Base-by-base conservation (phyloP, 495 filamentous ascomycete genomes). In the Hypoxylon fuscum region DNA sequence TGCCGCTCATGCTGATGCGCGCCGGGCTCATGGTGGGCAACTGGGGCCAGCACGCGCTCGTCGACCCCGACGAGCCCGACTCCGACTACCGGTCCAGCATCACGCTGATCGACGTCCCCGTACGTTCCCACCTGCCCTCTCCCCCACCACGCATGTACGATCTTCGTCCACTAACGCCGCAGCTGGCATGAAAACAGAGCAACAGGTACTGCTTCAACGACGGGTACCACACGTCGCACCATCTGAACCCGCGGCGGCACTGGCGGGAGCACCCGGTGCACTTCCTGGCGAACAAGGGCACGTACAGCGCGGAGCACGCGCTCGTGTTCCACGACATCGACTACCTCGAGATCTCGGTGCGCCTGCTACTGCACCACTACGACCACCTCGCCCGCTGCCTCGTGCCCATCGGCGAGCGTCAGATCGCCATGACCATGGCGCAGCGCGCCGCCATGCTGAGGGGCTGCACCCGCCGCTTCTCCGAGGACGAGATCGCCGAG, bases 181-280 rank as follows among this genome's bases (percentile, higher is more conserved):
- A 32, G 10, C 60, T 83, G 11, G 9, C 41, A 5, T 4, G 3
- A 8, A 23, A 50, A 47, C 29, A 73, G 87, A 86, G 81, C 61
- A 91, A 91, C 72, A 83, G 88, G 18, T 86, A 84, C 75, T 90
- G 85, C 64, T 91, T 83, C 78, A 91, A 91, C 68, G 88, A 91
- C 68, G 88, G 88, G 49, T 91, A 90, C 71, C 88, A 91, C 71
- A 90, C 88, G 31, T 88, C 88, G 7, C 88, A 91, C 69, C 88
- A 90, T 68, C 79, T 91, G 8, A 89, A 91, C 71, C 87, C 88
- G 3, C 83, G 78, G 21, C 83, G 88, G 1, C 88, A 90, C 76
- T 91, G 88, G 88, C 81, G 88, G 42, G 87, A 90, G 37, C 88
- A 91, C 66, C 88, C 88, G 2, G 72, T 82, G 23, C 78, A 86